Percentiles rank a stretch among this genome's conserved stretches.
Evolutionary conservation across 495 filamentous ascomycete genomes (phyloP).

Genomic region (Aspergillus diversus): DNA sequence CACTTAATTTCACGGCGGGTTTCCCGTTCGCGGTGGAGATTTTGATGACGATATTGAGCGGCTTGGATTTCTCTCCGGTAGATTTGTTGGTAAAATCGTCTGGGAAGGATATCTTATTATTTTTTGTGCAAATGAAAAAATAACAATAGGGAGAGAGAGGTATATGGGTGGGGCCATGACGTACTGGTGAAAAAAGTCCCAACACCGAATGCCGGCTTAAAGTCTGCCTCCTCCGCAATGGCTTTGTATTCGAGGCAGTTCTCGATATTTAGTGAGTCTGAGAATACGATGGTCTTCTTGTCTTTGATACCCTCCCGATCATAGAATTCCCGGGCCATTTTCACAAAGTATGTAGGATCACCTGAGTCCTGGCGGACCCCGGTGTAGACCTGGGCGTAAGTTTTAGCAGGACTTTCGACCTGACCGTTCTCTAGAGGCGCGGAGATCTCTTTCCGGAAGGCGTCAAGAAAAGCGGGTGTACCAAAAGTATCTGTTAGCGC

Average conservation of each 20-base stretch:
- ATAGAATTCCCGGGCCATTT: conserved; percentile 86
- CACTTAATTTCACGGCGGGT: conserved; percentile 93
- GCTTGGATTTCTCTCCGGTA: conserved; percentile 80
- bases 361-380: conserved; percentile 96
- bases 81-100: conserved; percentile 77
- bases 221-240: conserved; percentile 76
- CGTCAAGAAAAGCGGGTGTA: conserved; percentile 83
- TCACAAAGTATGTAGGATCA: conserved; percentile 80
- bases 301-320: conserved; percentile 72
- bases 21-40: conserved; percentile 79
- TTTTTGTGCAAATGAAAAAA: neutral
- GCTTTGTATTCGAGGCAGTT: conserved; percentile 87
- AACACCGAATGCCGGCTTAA: conserved; percentile 85
- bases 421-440: conserved; percentile 24
- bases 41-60: conserved; percentile 98
- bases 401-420: conserved; percentile 34
- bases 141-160: neutral
- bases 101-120: conserved; percentile 22
- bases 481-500: conserved; percentile 98
- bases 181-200: conserved; percentile 91
- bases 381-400: conserved; percentile 83
- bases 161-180: conserved; percentile 21
- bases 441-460: conserved; percentile 72
- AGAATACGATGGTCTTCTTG: conserved; percentile 95
- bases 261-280: conserved; percentile 90